phyloP scores from a whole-genome alignment of 2,329 filamentous ascomycete genomes.

The Gnomoniopsis smithogilvyi region DNA sequence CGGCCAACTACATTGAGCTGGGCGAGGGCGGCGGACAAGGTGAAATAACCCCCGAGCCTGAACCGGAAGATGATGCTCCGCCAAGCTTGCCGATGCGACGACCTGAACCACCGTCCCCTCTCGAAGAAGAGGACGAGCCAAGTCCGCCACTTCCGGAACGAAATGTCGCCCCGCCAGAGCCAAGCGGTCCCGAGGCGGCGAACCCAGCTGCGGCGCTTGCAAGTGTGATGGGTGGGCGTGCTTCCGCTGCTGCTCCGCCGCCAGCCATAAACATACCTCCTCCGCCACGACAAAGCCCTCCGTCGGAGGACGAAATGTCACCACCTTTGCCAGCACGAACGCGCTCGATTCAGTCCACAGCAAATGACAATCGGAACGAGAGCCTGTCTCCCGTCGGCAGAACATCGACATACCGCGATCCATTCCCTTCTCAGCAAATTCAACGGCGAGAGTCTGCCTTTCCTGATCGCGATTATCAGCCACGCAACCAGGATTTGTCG shows the following conservation, averaged over 20 bases:
- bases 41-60: slow-evolving; percentile 36
- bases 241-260: slow-evolving; percentile 42
- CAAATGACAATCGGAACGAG: slow-evolving; percentile 25
- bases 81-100: slow-evolving; percentile 40
- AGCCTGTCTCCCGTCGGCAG: slow-evolving; percentile 29
- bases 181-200: slow-evolving; percentile 32
- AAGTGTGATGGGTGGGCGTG: slow-evolving; percentile 49
- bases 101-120: slow-evolving; percentile 25
- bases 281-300: slow-evolving; percentile 38
- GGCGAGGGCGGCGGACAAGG: slow-evolving; percentile 39
- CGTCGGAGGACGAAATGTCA: slow-evolving; percentile 63
- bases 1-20: slow-evolving; percentile 91
- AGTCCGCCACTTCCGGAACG: slow-evolving; percentile 38
- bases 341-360: slow-evolving; percentile 37
- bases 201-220: slow-evolving; percentile 55
- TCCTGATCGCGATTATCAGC: slow-evolving; percentile 24
- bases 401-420: slow-evolving; percentile 23
- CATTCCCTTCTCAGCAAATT: slow-evolving; percentile 20
- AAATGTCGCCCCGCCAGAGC: slow-evolving; percentile 26
- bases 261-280: slow-evolving; percentile 54
- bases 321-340: slow-evolving; percentile 61
- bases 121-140: slow-evolving; percentile 32
- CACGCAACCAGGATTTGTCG: slow-evolving; percentile 39
- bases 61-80: slow-evolving; percentile 27
- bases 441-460: slow-evolving; percentile 27